Conservation (phyloP, 768 basidiomycete species). For the Mycena latifolia region DNA sequence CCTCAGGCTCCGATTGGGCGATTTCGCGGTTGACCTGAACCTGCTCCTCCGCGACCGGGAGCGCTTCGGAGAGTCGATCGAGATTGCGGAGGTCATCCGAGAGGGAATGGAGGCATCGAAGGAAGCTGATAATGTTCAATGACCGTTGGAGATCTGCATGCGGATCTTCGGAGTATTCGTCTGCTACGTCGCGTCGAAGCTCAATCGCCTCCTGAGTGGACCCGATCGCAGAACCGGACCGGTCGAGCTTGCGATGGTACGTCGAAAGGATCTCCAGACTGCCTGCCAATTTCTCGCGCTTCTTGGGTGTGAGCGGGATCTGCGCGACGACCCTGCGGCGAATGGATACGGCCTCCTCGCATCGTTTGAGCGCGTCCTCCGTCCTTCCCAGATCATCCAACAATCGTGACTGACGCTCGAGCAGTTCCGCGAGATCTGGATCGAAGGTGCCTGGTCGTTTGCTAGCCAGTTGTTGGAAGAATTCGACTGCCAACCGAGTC, state of each 20-base stretch:
- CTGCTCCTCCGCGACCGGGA: background rate
- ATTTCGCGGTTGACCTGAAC: background rate
- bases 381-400: background rate
- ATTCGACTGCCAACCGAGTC: background rate
- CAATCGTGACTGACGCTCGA: background rate
- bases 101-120: background rate
- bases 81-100: background rate
- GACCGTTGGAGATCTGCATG: background rate
- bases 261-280: background rate
- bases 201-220: background rate
- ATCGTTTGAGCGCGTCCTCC: background rate
- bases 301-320: background rate
- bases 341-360: background rate
- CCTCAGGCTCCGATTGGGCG: background rate
- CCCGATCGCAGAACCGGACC: background rate
- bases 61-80: background rate
- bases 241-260: background rate
- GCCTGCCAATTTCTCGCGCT: background rate
- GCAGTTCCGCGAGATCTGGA: slow-evolving; percentile 5
- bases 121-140: slow-evolving; percentile 3
- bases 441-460: background rate
- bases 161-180: background rate
- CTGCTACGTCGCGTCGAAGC: background rate
- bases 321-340: background rate
- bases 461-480: background rate